These are phyloP conservation scores for Alternaria panax DNA, from an alignment of 2,329 filamentous ascomycete species.

Conservation along the genomic window DNA sequence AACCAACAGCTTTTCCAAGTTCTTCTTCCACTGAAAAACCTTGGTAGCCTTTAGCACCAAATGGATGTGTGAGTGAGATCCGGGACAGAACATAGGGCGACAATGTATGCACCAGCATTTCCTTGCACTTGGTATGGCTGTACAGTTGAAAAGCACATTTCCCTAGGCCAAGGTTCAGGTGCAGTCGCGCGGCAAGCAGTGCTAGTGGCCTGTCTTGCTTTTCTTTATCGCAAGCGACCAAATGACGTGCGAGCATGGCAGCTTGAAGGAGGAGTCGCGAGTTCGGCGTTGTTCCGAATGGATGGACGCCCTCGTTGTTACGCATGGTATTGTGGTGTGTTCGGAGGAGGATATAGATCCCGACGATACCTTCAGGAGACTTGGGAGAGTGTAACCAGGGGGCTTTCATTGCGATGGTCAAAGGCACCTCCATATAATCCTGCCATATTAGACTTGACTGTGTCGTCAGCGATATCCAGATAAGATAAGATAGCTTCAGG, in stretches of 20 bases:
- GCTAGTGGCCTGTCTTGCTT: conserved; percentile 37
- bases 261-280: conserved; percentile 40
- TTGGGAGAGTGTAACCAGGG: conserved; percentile 12
- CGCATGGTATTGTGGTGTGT: conserved; percentile 25
- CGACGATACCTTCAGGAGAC: conserved; percentile 30
- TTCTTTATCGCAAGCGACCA: conserved; percentile 33
- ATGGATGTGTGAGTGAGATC: conserved; percentile 45
- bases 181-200: conserved; percentile 44
- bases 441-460: neutral
- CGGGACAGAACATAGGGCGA: conserved; percentile 41
- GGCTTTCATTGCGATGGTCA: neutral
- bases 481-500: conserved; percentile 37
- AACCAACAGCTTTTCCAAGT: conserved; percentile 36
- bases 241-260: conserved; percentile 33
- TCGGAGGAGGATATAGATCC: conserved; percentile 31
- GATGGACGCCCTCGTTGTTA: neutral
- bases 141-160: conserved; percentile 42
- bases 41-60: conserved; percentile 36
- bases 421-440: neutral
- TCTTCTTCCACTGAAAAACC: conserved; percentile 41
- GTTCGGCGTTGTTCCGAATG: conserved; percentile 12
- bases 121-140: conserved; percentile 38
- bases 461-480: conserved; percentile 27
- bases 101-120: conserved; percentile 45
- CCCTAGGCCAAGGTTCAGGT: conserved; percentile 42